Base-by-base conservation (phyloP, 2,329 filamentous ascomycete species). In the Beauveria asiatica region DNA sequence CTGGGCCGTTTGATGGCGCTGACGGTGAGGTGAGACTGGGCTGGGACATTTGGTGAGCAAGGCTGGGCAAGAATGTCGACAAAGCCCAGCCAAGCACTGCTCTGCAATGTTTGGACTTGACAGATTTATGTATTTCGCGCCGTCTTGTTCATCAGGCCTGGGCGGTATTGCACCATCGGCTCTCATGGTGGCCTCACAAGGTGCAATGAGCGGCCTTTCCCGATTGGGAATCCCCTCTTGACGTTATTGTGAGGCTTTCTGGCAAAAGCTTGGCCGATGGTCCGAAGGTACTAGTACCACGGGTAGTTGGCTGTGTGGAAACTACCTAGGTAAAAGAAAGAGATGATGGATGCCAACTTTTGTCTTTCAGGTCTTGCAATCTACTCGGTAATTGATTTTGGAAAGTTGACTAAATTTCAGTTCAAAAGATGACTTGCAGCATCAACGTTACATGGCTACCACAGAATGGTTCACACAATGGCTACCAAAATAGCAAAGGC, bases 81-180 rank as follows among this genome's bases (percentile, higher is more conserved):
- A 58, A n/a, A 21, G 30, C 17, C 21, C 4, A 27, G 33, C 51
- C 17, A 21, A 54, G 51, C 33, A 42, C 33, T 37, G 33, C 33
- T 37, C 13, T 37, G 13, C 13, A 37, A 6, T 37, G 11, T 37
- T 16, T 37, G 13, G 33, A 37, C 33, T 37, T 37, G 33, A 16
- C 2, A 37, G 33, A 37, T 37, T 37, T 37, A 16, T 37, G 16
- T 2, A 2, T 37, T 16, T 6, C 33, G 33, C 33, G 33, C 13
- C 13, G 13, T 37, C 33, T 16, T 37, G 11, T 37, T 37, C 33
- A 37, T 37, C 39, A 48, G 52, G 33, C 17, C 23, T 13, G 33
- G 23, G 44, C 44, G 51, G 60, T 57, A 62, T 62, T 62, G 60
- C 60, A 62, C 51, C 60, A 62, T 62, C 55, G 42, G n/a, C 45